These are phyloP conservation scores for Dactylellina drechsleri DNA, from an alignment of 2,329 filamentous ascomycete species.

Conservation along the genomic window DNA sequence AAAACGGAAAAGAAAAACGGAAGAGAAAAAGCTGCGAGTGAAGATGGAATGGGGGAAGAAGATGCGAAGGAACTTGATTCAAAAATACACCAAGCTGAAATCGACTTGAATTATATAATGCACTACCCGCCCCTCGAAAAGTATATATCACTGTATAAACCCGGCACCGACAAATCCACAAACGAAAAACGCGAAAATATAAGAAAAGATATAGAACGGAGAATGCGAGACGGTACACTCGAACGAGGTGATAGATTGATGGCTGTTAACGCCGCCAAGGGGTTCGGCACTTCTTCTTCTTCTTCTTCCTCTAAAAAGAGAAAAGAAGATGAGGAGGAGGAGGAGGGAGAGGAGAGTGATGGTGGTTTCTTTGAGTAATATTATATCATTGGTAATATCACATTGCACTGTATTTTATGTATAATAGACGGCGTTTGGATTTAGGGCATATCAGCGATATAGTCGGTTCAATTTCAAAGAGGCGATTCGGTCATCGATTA, in stretches of 20 bases:
- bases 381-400: background rate
- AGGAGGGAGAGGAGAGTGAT: conserved; percentile 41
- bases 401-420: too few relatives aligned
- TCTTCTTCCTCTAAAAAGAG: conserved; percentile 2
- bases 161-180: conserved; percentile 58
- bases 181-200: conserved; percentile 57
- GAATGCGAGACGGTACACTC: conserved; percentile 56
- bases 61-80: conserved; percentile 63
- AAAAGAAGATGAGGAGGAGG: conserved; percentile 47
- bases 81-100: conserved; percentile 74
- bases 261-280: conserved; percentile 36
- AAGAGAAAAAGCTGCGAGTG: too few relatives aligned
- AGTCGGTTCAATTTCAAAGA: background rate
- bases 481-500: background rate
- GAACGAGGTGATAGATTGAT: conserved; percentile 48
- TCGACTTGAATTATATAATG: conserved; percentile 79
- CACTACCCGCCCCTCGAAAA: conserved; percentile 76
- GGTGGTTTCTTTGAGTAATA: conserved; percentile 58
- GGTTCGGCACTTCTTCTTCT: conserved; percentile 8
- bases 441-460: conserved; percentile 2
- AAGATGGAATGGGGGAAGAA: too few relatives aligned
- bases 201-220: conserved; percentile 53
- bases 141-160: conserved; percentile 69
- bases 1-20: conserved; percentile 66
- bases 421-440: conserved; percentile 12